Conservation (phyloP, 495 filamentous ascomycete genomes). For the Usnea hakonensis region DNA sequence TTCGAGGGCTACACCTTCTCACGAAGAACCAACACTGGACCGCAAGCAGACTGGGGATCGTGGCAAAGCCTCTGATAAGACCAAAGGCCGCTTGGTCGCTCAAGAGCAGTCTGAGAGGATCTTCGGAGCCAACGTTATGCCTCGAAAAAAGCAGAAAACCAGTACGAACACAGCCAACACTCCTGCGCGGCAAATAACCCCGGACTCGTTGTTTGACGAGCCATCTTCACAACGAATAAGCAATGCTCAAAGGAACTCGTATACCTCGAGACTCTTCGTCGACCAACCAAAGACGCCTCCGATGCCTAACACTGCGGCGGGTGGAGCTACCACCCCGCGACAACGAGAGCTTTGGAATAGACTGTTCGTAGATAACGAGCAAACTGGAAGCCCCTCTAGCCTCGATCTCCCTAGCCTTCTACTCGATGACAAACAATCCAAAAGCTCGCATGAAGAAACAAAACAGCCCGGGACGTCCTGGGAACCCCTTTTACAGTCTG, state of each 20-base stretch:
- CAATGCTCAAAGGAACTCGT: too few relatives aligned
- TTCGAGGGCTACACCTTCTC: neutral
- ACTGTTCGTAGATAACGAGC: constrained; percentile 16
- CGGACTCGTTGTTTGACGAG: neutral
- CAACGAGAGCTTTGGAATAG: constrained; percentile 25
- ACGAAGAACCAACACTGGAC: neutral
- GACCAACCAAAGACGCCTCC: constrained; percentile 14
- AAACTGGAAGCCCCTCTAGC: constrained; percentile 6
- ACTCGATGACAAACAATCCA: neutral
- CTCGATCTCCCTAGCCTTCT: constrained; percentile 7
- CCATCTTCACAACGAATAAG: neutral
- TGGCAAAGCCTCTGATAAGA: neutral
- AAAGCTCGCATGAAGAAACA: neutral
- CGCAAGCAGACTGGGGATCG: neutral
- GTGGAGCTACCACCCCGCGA: constrained; percentile 24
- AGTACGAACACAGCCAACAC: neutral
- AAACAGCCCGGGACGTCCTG: neutral
- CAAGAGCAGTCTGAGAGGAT: neutral
- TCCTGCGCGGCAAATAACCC: neutral
- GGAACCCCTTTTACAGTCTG: neutral
- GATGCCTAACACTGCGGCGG: neutral
- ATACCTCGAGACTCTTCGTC: neutral
- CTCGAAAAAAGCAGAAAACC: neutral
- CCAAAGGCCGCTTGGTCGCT: neutral
- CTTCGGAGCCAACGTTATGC: neutral